Evolutionary conservation across 768 basidiomycete genomes (phyloP), one percentile per base, ranked within the genome.

Genomic region (Coprinopsis sp.): DNA sequence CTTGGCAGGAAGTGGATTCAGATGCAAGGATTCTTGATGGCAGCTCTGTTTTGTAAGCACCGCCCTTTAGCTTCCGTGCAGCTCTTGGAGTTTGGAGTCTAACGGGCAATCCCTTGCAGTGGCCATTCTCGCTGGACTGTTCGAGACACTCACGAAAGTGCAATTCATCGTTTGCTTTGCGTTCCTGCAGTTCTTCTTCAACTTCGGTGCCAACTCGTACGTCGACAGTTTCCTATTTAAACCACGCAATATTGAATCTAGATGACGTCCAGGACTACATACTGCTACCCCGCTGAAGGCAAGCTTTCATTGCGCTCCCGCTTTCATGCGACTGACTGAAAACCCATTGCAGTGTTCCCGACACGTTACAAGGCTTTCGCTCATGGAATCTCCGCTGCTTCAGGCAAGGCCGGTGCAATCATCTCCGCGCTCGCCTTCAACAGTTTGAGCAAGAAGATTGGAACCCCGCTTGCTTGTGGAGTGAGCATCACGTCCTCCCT

Each of bases 181-280:
- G 0, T 64, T 89, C 54, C 66, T 87, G 19, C 84, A 85, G 70
- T 86, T 86, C 69, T 86, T 87, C 72, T 87, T 87, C 72, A 87
- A 88, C 67, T 89, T 87, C 55, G 86, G 87, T 16, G 82, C 84
- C 3, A 87, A 87, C 58, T 67, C 78, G 74, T 81, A 57, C 52
- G 78, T 64, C 25, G 23, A 39, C 28, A 21, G 25, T 16, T 19
- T 49, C 38, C 14, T n/a, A 8, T n/a, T 40, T 22, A 7, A 39
- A 18, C 6, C n/a, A 22, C 14, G 11, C 22, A 14, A 45, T 13
- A 30, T 50, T 38, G 10, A 5, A 8, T 38, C 14, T 14, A n/a
- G n/a, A n/a, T n/a, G 18, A 31, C 8, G 12, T 38, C 39, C 38
- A 78, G 75, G 12, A 81, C 78, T 5, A 75, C 79, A 50, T 81